phyloP scores from a whole-genome alignment of 2,329 filamentous ascomycete genomes.

The Ceratocystis cacaofunesta region DNA sequence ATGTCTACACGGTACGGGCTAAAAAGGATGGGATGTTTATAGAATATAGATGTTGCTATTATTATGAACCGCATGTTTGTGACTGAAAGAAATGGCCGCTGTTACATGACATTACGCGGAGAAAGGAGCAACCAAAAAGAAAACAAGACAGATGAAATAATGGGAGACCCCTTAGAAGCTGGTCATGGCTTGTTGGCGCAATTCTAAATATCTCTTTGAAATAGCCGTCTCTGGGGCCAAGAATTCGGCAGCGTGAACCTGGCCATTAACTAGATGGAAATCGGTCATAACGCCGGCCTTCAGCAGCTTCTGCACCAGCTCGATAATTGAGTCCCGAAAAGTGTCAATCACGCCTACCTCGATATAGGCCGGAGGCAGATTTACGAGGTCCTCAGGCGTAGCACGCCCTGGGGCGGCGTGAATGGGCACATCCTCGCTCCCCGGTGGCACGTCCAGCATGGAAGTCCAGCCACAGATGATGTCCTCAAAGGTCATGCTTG shows the following conservation, averaged over 20 bases:
- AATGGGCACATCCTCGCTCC: conserved; percentile 16
- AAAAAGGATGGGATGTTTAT: conserved; percentile 1
- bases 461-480: conserved; percentile 21
- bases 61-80: background rate
- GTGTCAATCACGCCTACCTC: conserved; percentile 28
- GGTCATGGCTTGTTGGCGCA: background rate
- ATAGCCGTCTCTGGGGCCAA: conserved; percentile 6
- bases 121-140: background rate
- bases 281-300: conserved; percentile 26
- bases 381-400: conserved; percentile 17
- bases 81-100: background rate
- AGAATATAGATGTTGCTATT: conserved; percentile 1
- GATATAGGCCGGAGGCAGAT: conserved; percentile 27
- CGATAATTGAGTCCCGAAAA: conserved; percentile 25
- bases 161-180: background rate
- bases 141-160: background rate
- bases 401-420: conserved; percentile 21
- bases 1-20: background rate
- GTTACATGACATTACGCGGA: background rate
- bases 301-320: conserved; percentile 24
- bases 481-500: conserved; percentile 18
- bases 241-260: conserved; percentile 23
- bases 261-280: conserved; percentile 28
- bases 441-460: conserved; percentile 15
- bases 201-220: background rate